Base-by-base conservation (phyloP, 306 rosid genomes). In the Oxytropis ochrocephala region DNA sequence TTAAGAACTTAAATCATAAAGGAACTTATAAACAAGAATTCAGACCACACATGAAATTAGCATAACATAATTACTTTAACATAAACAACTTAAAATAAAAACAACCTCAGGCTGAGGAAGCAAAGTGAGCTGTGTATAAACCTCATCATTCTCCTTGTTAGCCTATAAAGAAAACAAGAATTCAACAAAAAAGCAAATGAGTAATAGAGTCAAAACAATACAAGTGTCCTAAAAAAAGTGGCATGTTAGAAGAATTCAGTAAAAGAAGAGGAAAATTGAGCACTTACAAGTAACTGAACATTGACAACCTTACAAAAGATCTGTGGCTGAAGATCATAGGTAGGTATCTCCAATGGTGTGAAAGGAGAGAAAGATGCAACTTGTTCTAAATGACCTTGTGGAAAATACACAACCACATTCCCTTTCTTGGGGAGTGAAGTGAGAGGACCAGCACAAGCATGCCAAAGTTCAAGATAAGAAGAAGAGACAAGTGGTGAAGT, bases 401-500 rank as follows among this genome's bases (percentile, higher is more conserved):
- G 99, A 78, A 91, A 89, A 75, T 91, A 94, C 63, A 94, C 91
- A 42, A 94, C 91, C 75, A 75, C 92, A 84, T 94, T 89, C 67
- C 96, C 99, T 77, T 87, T 94, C 92, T 85, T 91, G 32, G 97
- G 96, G 4, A 94, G 94, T 24, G 96, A 85, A 24, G 83, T 83
- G 39, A 95, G 89, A 38, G 99, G 92, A 8, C 99, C 99, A 81
- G 99, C 95, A 80, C 97, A 95, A 69, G 99, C 97, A 79, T 89
- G 96, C 97, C 99, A 95, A 32, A 95, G 95, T 69, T 95, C 97
- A 75, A 95, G 69, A 81, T 91, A 94, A 75, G 99, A 91, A 67
- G 94, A 88, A 77, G 90, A 81, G 5, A 70, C 88, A 36, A 39
- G 73, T 74, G 83, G 68, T 11, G 96, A 65, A 46, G 86, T 79